These are phyloP conservation scores for Daldinia sp. DNA, from an alignment of 2,329 filamentous ascomycete genomes.

Conservation along the genomic window DNA sequence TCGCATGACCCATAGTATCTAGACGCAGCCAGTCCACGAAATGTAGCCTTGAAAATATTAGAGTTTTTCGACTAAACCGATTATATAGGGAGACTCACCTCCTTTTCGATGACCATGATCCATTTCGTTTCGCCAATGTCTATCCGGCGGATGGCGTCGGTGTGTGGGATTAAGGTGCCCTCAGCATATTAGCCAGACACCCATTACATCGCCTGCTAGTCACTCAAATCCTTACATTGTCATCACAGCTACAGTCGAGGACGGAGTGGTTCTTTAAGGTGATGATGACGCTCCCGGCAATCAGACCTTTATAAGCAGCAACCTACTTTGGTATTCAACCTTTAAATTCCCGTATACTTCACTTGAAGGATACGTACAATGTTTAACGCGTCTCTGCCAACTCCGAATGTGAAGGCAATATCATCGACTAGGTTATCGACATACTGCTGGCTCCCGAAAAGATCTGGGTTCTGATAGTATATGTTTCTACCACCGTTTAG, in stretches of 20 bases:
- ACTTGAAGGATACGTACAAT: slow-evolving; percentile 61
- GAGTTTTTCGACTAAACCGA: not conserved
- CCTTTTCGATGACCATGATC: slow-evolving; percentile 82
- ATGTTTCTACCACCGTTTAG: slow-evolving; percentile 67
- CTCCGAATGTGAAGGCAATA: slow-evolving; percentile 72
- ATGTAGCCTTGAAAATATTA: slow-evolving; percentile 68
- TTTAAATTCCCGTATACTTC: not conserved
- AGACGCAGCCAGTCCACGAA: slow-evolving; percentile 69
- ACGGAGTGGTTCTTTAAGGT: slow-evolving; percentile 43
- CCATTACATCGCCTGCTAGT: not conserved
- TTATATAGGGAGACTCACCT: slow-evolving; percentile 57
- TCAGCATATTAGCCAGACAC: slow-evolving; percentile 45
- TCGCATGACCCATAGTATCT: slow-evolving; percentile 60
- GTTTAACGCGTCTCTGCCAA: slow-evolving; percentile 71
- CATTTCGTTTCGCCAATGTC: slow-evolving; percentile 62
- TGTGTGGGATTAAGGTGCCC: slow-evolving; percentile 68
- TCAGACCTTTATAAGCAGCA: slow-evolving; percentile 76
- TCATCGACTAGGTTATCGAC: slow-evolving; percentile 80
- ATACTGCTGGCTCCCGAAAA: slow-evolving; percentile 73
- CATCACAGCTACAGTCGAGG: slow-evolving; percentile 43
- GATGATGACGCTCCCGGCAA: slow-evolving; percentile 65
- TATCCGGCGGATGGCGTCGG: slow-evolving; percentile 58
- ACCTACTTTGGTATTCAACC: slow-evolving; percentile 55
- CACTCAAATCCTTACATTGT: slow-evolving; percentile 42
- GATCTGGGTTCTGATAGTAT: slow-evolving; percentile 77